Evolutionary conservation across 495 filamentous ascomycete species (phyloP).

Genomic region (Podospora australis): DNA sequence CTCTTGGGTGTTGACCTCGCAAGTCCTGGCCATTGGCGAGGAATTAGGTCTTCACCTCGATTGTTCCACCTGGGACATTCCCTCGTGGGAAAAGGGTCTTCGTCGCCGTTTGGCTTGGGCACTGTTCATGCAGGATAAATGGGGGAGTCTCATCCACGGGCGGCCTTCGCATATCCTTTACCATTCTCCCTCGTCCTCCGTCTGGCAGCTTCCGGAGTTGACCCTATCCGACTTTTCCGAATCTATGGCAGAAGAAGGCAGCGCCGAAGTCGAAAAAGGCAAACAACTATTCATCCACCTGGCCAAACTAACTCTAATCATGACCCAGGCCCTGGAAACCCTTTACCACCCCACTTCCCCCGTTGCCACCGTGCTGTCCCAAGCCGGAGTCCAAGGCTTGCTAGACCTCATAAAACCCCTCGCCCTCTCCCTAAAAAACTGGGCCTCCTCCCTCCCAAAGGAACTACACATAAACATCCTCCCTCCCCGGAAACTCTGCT

Average conservation of each 20-base stretch:
- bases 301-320: slow-evolving; percentile 53
- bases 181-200: too few species aligned
- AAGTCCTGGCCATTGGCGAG: slow-evolving; percentile 60
- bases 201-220: slow-evolving; percentile 59
- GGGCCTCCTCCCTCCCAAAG: slow-evolving; percentile 50
- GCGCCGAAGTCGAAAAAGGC: slow-evolving; percentile 49
- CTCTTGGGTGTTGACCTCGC: slow-evolving; percentile 63
- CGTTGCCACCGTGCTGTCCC: slow-evolving; percentile 10
- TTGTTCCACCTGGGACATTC: slow-evolving; percentile 63
- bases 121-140: slow-evolving; percentile 71
- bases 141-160: slow-evolving; percentile 62
- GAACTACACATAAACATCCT: slow-evolving; percentile 47
- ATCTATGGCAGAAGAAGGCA: slow-evolving; percentile 39
- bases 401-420: slow-evolving; percentile 57
- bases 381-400: slow-evolving; percentile 33
- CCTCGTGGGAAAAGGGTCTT: slow-evolving; percentile 63
- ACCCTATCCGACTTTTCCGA: slow-evolving; percentile 56
- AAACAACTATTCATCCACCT: slow-evolving; percentile 51
- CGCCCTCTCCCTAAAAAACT: slow-evolving; percentile 55
- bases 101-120: slow-evolving; percentile 68
- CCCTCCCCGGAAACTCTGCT: slow-evolving; percentile 30
- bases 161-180: slow-evolving; percentile 62
- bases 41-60: slow-evolving; percentile 67
- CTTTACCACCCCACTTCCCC: slow-evolving; percentile 41
- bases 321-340: slow-evolving; percentile 52